These are phyloP conservation scores for Lasiosphaeria ovina DNA, from an alignment of 495 filamentous ascomycete genomes.

Conservation along the genomic window DNA sequence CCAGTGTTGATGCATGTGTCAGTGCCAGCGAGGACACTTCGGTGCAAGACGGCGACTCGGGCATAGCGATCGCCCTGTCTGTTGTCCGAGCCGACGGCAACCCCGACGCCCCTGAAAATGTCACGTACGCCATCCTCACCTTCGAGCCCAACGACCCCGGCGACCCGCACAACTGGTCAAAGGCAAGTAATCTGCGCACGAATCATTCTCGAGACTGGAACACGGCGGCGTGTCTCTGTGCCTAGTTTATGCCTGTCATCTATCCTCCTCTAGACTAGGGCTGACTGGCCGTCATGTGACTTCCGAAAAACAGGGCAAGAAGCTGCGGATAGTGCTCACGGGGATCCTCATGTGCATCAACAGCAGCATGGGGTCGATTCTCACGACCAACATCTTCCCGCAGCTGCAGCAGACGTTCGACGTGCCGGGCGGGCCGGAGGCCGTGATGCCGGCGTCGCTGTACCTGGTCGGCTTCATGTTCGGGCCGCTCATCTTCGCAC, in stretches of 20 bases:
- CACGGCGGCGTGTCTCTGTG: too few species aligned
- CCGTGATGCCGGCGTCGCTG: slow-evolving; percentile 34
- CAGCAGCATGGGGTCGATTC: slow-evolving; percentile 24
- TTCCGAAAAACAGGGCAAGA: slow-evolving; percentile 3
- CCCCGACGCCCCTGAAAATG: background rate
- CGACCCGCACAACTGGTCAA: slow-evolving; percentile 32
- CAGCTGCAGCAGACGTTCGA: slow-evolving; percentile 14
- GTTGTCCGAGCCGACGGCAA: background rate
- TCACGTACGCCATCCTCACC: slow-evolving; percentile 11
- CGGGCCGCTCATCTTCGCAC: slow-evolving; percentile 50
- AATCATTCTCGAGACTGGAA: background rate
- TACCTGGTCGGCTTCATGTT: slow-evolving; percentile 64
- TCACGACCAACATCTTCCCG: slow-evolving; percentile 29
- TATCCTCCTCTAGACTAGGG: too few species aligned
- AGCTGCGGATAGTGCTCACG: slow-evolving; percentile 23
- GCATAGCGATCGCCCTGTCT: background rate
- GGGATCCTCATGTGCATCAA: slow-evolving; percentile 22
- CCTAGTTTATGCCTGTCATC: too few species aligned
- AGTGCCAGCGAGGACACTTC: slow-evolving; percentile 2
- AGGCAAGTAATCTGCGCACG: slow-evolving; percentile 5
- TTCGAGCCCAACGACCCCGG: slow-evolving; percentile 22
- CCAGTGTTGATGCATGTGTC: background rate
- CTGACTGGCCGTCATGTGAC: background rate
- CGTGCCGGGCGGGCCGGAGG: slow-evolving; percentile 23
- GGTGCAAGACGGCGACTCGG: background rate